Base-by-base conservation (phyloP, 805 yeast genomes). In the Lipomyces yamanashiensis region DNA sequence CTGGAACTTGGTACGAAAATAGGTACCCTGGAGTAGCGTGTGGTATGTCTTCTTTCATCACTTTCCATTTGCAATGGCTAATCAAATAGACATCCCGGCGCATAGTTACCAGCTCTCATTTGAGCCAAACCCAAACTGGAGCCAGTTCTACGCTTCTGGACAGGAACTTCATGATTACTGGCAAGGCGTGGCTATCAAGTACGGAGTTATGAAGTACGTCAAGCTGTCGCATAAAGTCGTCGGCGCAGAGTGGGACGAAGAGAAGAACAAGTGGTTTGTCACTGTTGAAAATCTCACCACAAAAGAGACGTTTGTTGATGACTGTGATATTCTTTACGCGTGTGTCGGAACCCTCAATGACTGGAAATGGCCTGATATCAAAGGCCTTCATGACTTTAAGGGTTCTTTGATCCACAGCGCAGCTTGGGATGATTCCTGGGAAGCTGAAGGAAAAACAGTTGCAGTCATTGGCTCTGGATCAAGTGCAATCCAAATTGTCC, bases 401-500 rank as follows among this genome's bases (percentile, higher is more conserved):
- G 78, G 79, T 21, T 58, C 67, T 7, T 54, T 72, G 12, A 51
- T 75, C 19, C 80, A 76, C 60, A 70, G 75, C 6, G 72, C 77
- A 34, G 67, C 67, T 17, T 76, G 77, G 76, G 72, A 77, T 49
- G 67, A 64, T 13, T 67, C 63, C 8, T 63, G 65, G 41, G 71
- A 66, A 33, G 63, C 68, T 41, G 61, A 45, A 40, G 72, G 67
- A 40, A 75, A 77, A 60, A 63, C 61, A 8, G 69, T 75, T 2
- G 74, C 74, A 15, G 69, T 77, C 1, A 68, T 77, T 19, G 80
- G 81, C 2, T 71, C 69, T 51, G 77, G 78, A 8, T 69, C 80
- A 2, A 72, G 76, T 15, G 80, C 77, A 4, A 70, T 74, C 17
- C 77, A 75, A 65, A 63, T 74, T n/a, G 63, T 73, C 17, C 76